These are phyloP conservation scores for Lachnellula occidentalis DNA, from an alignment of 2,329 filamentous ascomycete genomes.

Conservation along the genomic window DNA sequence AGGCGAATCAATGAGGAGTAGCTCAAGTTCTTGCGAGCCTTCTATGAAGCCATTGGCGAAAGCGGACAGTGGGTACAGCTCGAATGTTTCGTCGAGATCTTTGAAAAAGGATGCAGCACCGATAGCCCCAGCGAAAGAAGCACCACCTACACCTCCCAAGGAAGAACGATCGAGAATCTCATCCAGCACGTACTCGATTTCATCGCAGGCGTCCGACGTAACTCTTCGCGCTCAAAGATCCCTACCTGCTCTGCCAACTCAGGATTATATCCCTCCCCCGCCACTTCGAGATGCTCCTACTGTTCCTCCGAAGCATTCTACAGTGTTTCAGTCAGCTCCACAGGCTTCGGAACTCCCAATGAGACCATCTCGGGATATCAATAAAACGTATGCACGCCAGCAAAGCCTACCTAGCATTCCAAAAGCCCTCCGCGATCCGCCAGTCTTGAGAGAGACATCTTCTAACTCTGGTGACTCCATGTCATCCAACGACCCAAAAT, in stretches of 20 bases:
- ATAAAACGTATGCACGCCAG: not conserved
- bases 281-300: constrained; percentile 12
- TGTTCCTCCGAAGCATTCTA: constrained; percentile 8
- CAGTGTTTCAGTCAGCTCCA: not conserved
- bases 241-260: constrained; percentile 13
- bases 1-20: constrained; percentile 1
- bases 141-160: constrained; percentile 15
- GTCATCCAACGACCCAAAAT: not conserved
- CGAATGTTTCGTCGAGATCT: constrained; percentile 52
- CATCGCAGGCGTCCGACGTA: constrained; percentile 8
- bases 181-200: constrained; percentile 10
- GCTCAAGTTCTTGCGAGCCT: constrained; percentile 10
- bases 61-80: constrained; percentile 57
- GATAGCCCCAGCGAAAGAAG: constrained; percentile 10
- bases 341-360: not conserved
- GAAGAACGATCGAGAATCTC: constrained; percentile 12
- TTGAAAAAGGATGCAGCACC: constrained; percentile 29
- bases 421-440: not conserved
- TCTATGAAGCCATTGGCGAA: constrained; percentile 43
- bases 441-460: not conserved
- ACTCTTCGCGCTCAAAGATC: constrained; percentile 11
- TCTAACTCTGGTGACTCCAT: not conserved
- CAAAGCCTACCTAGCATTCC: constrained; percentile 11
- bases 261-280: constrained; percentile 4
- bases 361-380: constrained; percentile 2